A percentile compares a stretch with the other conserved stretches of the same genome.
Evolutionary conservation across 2,329 filamentous ascomycete species (phyloP).

Genomic region (Xylariomycetidae sp.): DNA sequence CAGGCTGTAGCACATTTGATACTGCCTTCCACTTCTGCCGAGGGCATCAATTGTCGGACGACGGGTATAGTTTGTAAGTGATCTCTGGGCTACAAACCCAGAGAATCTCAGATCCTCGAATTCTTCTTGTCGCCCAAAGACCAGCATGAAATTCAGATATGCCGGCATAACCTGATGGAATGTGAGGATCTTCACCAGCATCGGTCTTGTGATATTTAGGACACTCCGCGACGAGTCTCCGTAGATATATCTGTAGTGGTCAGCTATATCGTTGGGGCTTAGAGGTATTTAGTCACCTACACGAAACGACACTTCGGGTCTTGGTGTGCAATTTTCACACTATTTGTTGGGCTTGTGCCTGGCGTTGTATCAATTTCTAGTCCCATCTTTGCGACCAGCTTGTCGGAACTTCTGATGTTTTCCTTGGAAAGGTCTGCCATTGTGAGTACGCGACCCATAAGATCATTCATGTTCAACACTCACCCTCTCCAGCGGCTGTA

Average conservation of each 20-base stretch:
- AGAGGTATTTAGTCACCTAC: not conserved
- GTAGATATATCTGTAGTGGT: slow-evolving; percentile 8
- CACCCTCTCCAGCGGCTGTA: not conserved
- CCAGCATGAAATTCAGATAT: slow-evolving; percentile 32
- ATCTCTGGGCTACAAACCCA: slow-evolving; percentile 29
- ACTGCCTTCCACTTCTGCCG: slow-evolving; percentile 28
- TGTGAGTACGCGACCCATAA: not conserved
- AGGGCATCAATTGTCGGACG: slow-evolving; percentile 15
- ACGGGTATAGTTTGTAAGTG: slow-evolving; percentile 11
- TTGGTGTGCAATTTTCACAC: not conserved
- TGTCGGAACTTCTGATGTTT: not conserved
- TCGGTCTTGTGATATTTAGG: slow-evolving; percentile 9
- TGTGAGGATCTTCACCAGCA: slow-evolving; percentile 15
- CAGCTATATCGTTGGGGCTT: not conserved
- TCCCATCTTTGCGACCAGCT: not conserved
- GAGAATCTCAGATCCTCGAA: slow-evolving; percentile 28
- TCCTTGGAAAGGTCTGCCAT: not conserved
- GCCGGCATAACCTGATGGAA: slow-evolving; percentile 34
- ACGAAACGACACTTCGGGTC: slow-evolving; percentile 1
- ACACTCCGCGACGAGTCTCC: slow-evolving; percentile 7
- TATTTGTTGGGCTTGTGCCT: not conserved
- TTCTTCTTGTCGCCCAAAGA: slow-evolving; percentile 28
- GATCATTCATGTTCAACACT: not conserved
- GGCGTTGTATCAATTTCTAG: not conserved
- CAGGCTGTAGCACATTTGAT: slow-evolving; percentile 31